These are phyloP conservation scores for Gossypium mustelinum DNA, from an alignment of 345 rosid genomes.

Conservation along the genomic window DNA sequence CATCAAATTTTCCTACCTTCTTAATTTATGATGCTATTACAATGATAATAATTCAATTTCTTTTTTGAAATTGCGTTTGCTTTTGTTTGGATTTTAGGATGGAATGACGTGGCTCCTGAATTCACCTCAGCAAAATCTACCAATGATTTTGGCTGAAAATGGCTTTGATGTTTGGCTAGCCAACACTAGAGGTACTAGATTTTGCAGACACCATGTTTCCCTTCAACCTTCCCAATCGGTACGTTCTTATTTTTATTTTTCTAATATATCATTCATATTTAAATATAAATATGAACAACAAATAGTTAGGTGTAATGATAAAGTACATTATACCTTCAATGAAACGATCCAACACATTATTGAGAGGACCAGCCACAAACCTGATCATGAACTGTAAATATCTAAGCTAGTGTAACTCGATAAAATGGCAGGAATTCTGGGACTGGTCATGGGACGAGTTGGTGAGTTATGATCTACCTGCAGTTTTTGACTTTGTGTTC, in stretches of 20 bases:
- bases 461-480: conserved; percentile 64
- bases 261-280: too few species aligned
- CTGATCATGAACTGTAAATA: too few species aligned
- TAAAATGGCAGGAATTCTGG: conserved; percentile 61
- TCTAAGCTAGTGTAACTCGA: too few species aligned
- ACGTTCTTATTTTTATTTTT: background rate
- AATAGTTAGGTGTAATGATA: too few species aligned
- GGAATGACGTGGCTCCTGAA: conserved; percentile 90
- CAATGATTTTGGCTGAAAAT: conserved; percentile 71
- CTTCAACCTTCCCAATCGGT: conserved; percentile 46
- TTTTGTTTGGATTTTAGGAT: conserved; percentile 45
- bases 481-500: conserved; percentile 57
- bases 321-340: too few species aligned
- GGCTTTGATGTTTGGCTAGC: conserved; percentile 98
- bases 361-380: fast-evolving
- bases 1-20: too few species aligned
- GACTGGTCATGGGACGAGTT: conserved; percentile 96
- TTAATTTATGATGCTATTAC: background rate
- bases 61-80: background rate
- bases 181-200: conserved; percentile 81
- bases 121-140: conserved; percentile 74
- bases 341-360: too few species aligned
- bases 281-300: too few species aligned
- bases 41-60: too few species aligned
- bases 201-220: conserved; percentile 54